Conservation (phyloP, 176 grass and related monocot species). For the Paspalum vaginatum region DNA sequence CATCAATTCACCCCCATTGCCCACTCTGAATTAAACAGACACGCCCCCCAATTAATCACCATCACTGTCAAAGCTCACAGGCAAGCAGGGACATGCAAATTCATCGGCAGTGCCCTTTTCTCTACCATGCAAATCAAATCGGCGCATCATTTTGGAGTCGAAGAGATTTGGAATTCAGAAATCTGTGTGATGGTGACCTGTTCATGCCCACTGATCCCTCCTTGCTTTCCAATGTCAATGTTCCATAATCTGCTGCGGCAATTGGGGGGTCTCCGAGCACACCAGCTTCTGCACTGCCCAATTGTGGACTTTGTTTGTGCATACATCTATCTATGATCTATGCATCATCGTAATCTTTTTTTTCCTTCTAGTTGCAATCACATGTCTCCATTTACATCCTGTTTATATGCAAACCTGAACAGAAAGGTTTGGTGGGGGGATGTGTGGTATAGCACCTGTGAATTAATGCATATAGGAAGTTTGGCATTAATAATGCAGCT, state of each 20-base stretch:
- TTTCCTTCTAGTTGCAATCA: neutral
- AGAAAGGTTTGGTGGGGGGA: conserved; percentile 19
- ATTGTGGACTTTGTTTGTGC: conserved; percentile 1
- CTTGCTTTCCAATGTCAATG: neutral
- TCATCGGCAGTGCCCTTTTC: conserved; percentile 17
- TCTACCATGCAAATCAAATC: conserved; percentile 35
- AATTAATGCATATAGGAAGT: neutral
- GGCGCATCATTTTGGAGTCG: conserved; percentile 16
- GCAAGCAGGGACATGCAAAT: conserved; percentile 1
- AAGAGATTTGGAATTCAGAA: conserved; percentile 24
- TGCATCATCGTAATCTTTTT: conserved; percentile 3
- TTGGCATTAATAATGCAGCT: conserved; percentile 21
- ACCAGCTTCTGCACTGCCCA: conserved; percentile 46
- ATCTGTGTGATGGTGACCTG: conserved; percentile 22
- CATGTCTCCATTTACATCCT: conserved; percentile 29
- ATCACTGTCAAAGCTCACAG: neutral
- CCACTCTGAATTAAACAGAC: conserved; percentile 19
- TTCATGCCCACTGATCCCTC: conserved; percentile 3
- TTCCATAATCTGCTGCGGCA: conserved; percentile 26
- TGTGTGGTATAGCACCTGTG: neutral
- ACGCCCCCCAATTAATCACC: neutral
- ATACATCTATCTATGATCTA: conserved; percentile 3
- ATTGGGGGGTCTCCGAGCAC: conserved; percentile 14
- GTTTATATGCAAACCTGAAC: neutral
- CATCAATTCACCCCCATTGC: too few relatives aligned